phyloP scores from a whole-genome alignment of 2,329 filamentous ascomycete genomes.

The Ramularia endophylla region DNA sequence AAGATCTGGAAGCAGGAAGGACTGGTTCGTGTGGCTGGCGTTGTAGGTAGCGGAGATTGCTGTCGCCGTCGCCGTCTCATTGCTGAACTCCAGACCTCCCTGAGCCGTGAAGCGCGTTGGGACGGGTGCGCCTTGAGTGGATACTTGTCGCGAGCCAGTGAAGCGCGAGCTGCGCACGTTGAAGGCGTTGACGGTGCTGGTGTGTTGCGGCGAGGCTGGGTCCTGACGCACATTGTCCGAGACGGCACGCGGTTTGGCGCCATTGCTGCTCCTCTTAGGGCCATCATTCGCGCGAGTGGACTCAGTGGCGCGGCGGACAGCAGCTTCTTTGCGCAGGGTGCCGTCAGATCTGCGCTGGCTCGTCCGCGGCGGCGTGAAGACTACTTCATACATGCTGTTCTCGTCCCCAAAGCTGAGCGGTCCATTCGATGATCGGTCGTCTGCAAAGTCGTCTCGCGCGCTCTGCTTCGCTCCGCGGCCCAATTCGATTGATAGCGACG shows the following conservation, averaged over 20 bases:
- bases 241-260: slow-evolving; percentile 41
- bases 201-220: slow-evolving; percentile 39
- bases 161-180: slow-evolving; percentile 52
- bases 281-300: slow-evolving; percentile 29
- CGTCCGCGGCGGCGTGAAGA: slow-evolving; percentile 36
- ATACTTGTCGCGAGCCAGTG: slow-evolving; percentile 27
- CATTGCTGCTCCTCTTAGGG: slow-evolving; percentile 21
- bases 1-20: slow-evolving; percentile 56
- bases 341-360: slow-evolving; percentile 29
- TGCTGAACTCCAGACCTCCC: slow-evolving; percentile 11
- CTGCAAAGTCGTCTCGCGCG: slow-evolving; percentile 32
- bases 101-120: slow-evolving; percentile 16
- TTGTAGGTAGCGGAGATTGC: slow-evolving; percentile 40
- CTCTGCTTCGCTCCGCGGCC: slow-evolving; percentile 45
- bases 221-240: slow-evolving; percentile 53
- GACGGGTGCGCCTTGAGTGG: slow-evolving; percentile 12
- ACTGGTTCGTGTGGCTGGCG: slow-evolving; percentile 38
- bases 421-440: slow-evolving; percentile 46
- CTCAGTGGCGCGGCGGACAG: slow-evolving; percentile 41
- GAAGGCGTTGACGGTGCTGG: slow-evolving; percentile 25
- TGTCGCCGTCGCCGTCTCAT: slow-evolving; percentile 25
- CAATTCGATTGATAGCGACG: slow-evolving; percentile 50
- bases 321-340: slow-evolving; percentile 40
- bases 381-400: slow-evolving; percentile 42
- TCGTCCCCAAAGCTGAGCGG: slow-evolving; percentile 46